These are phyloP conservation scores for Penicillium expansum DNA, from an alignment of 2,329 filamentous ascomycete species.

Conservation along the genomic window DNA sequence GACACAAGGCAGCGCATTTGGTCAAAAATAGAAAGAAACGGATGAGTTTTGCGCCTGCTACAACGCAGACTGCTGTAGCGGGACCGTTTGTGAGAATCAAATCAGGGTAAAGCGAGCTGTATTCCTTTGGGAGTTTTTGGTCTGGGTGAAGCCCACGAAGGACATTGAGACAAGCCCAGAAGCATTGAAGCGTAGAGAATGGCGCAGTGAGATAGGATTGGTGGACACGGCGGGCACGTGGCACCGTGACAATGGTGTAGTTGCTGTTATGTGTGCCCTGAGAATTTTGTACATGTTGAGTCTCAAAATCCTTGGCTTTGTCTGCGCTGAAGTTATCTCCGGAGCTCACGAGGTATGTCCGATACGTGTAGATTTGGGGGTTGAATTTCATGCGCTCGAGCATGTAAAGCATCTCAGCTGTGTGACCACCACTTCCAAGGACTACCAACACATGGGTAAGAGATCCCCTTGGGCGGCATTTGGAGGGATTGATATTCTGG, in stretches of 20 bases:
- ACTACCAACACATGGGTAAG: conserved; percentile 70
- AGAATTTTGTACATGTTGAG: conserved; percentile 22
- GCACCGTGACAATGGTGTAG: conserved; percentile 66
- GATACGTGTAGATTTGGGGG: conserved; percentile 54
- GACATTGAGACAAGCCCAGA: conserved; percentile 60
- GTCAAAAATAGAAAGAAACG: conserved; percentile 48
- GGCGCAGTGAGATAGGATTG: conserved; percentile 75
- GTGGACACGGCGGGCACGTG: conserved; percentile 76
- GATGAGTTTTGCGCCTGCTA: conserved; percentile 56
- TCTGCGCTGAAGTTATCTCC: conserved; percentile 71
- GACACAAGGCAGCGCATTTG: conserved; percentile 2
- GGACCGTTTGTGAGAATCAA: conserved; percentile 85
- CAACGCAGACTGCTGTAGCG: conserved; percentile 77
- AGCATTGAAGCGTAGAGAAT: conserved; percentile 62
- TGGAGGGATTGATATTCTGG: conserved; percentile 30
- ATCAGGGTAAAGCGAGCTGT: conserved; percentile 58
- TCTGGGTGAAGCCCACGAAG: conserved; percentile 46
- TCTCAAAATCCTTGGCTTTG: conserved; percentile 64
- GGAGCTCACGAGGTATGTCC: conserved; percentile 77
- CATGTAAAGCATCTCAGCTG: conserved; percentile 88
- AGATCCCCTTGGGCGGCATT: conserved; percentile 27
- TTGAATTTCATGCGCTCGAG: conserved; percentile 59
- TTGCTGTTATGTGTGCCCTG: conserved; percentile 10
- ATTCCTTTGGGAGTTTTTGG: conserved; percentile 25
- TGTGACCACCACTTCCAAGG: conserved; percentile 90